Evolutionary conservation across 257 asterid species (phyloP).

Genomic region (Solanum boliviense): DNA sequence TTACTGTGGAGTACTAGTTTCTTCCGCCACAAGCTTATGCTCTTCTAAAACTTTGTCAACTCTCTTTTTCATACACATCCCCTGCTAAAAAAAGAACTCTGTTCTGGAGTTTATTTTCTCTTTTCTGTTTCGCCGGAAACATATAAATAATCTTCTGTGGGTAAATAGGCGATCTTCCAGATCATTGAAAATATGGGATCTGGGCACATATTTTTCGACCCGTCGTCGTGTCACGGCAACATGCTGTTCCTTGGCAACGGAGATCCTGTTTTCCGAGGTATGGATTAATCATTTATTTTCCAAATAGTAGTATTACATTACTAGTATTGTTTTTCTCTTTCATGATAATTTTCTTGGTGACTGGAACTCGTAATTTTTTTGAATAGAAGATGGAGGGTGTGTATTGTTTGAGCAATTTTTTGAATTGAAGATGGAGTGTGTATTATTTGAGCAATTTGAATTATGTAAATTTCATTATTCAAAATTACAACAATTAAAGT

Average conservation of each 20-base stretch:
- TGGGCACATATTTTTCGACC: slow-evolving; percentile 64
- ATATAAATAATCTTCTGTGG: slow-evolving; percentile 4
- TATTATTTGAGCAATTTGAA: neutral
- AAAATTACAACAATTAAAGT: neutral
- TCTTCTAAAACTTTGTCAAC: slow-evolving; percentile 31
- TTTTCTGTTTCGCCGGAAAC: slow-evolving; percentile 9
- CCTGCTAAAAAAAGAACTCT: neutral
- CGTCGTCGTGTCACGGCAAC: slow-evolving; percentile 59
- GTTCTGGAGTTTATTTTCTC: neutral
- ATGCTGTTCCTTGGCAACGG: slow-evolving; percentile 59
- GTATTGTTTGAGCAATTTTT: no score
- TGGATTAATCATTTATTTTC: neutral
- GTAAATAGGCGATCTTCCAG: neutral
- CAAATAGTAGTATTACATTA: neutral
- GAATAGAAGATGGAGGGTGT: no score
- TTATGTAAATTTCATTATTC: neutral
- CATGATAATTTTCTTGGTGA: neutral
- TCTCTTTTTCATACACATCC: neutral
- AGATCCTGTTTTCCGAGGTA: slow-evolving; percentile 68
- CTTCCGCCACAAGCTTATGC: slow-evolving; percentile 98
- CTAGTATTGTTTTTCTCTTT: neutral
- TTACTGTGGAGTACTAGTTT: slow-evolving; percentile 96
- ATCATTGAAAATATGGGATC: slow-evolving; percentile 46
- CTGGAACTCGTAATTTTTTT: no score
- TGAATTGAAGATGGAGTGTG: no score